Percentiles rank a stretch among this genome's conserved stretches.
phyloP scores from a whole-genome alignment of 1,284 basidiomycete genomes.

The Ustilago trichophora region DNA sequence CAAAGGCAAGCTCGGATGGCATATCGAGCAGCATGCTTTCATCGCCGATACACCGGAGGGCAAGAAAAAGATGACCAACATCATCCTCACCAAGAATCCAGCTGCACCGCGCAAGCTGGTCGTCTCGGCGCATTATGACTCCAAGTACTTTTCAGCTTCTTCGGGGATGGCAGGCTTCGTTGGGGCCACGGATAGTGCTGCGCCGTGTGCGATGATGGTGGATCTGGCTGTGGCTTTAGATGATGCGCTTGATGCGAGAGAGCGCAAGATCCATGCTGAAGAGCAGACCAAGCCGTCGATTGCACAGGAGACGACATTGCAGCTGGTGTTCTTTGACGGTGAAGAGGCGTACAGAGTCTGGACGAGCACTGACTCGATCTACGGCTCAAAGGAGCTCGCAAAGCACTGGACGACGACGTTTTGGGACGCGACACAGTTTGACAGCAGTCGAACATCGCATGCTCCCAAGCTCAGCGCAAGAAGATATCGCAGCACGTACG shows the following conservation, averaged over 20 bases:
- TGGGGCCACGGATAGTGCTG: conserved; percentile 96
- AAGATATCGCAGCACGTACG: conserved; percentile 23
- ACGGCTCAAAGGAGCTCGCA: conserved; percentile 75
- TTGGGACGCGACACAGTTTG: conserved; percentile 25
- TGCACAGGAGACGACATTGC: conserved; percentile 82
- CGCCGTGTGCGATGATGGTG: conserved; percentile 82
- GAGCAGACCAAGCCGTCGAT: conserved; percentile 2
- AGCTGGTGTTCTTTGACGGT: conserved; percentile 97
- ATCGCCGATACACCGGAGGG: conserved; percentile 79
- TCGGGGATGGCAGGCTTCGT: conserved; percentile 77
- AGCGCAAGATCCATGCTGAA: conserved; percentile 26
- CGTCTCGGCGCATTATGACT: conserved; percentile 94
- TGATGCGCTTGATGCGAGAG: conserved; percentile 47
- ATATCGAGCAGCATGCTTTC: conserved; percentile 53
- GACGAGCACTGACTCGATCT: conserved; percentile 89
- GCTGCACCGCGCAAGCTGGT: conserved; percentile 83
- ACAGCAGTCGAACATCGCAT: conserved; percentile 5
- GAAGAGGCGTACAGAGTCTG: conserved; percentile 94
- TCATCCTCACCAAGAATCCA: conserved; percentile 89
- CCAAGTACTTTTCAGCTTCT: conserved; percentile 87
- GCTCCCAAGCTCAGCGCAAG: conserved; percentile 10
- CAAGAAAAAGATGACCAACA: conserved; percentile 81
- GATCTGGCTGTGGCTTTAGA: conserved; percentile 60
- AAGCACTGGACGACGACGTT: conserved; percentile 39
- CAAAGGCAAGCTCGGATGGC: conserved; percentile 49